phyloP scores from a whole-genome alignment of 2,329 filamentous ascomycete genomes.

The Fusarium paranaense region DNA sequence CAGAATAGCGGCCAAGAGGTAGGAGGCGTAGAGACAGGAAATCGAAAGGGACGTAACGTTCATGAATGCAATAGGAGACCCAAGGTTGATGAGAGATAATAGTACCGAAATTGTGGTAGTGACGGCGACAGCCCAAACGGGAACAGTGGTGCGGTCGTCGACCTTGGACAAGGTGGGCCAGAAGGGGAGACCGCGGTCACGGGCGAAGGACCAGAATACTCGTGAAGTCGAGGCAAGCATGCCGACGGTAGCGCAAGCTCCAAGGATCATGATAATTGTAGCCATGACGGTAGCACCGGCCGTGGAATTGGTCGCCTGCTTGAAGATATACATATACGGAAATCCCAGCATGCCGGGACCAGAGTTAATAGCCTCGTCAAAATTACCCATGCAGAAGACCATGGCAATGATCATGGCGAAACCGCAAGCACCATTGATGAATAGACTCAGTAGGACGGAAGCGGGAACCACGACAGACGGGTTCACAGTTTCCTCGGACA shows the following conservation, averaged over 20 bases:
- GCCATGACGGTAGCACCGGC: slow-evolving; percentile 63
- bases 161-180: slow-evolving; percentile 45
- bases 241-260: slow-evolving; percentile 61
- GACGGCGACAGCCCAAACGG: slow-evolving; percentile 42
- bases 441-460: slow-evolving; percentile 60
- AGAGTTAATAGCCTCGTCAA: slow-evolving; percentile 56
- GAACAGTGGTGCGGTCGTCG: slow-evolving; percentile 42
- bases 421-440: slow-evolving; percentile 64
- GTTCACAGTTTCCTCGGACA: slow-evolving; percentile 60
- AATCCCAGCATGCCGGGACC: slow-evolving; percentile 58
- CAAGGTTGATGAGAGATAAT: slow-evolving; percentile 49
- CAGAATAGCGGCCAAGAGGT: slow-evolving; percentile 43
- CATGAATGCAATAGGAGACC: slow-evolving; percentile 45
- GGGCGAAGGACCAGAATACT: slow-evolving; percentile 65
- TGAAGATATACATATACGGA: slow-evolving; percentile 70
- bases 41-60: slow-evolving; percentile 47
- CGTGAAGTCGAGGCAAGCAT: slow-evolving; percentile 69
- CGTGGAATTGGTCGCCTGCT: slow-evolving; percentile 59
- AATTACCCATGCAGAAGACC: slow-evolving; percentile 64
- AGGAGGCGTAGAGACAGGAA: slow-evolving; percentile 46
- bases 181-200: slow-evolving; percentile 48
- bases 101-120: slow-evolving; percentile 45
- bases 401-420: slow-evolving; percentile 67
- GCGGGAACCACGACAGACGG: slow-evolving; percentile 62
- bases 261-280: slow-evolving; percentile 60